Percentiles rank a stretch among this genome's conserved stretches.
These are phyloP conservation scores for Magnolia officinalis DNA, from an alignment of 164 flowering plant genomes.

Conservation along the genomic window DNA sequence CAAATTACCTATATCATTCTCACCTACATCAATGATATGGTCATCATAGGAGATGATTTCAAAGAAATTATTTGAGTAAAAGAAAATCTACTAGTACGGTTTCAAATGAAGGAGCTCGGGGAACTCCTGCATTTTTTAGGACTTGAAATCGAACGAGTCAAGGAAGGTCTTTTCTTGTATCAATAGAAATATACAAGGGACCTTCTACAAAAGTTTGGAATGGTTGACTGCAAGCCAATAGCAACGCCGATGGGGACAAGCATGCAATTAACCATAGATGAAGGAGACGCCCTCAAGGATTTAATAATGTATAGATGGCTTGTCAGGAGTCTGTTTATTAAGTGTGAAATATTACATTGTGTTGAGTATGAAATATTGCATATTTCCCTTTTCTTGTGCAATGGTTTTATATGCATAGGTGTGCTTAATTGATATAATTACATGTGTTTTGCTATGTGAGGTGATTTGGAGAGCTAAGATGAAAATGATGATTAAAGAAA, in stretches of 20 bases:
- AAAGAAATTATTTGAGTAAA: neutral
- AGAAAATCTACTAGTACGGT: neutral
- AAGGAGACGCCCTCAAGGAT: neutral
- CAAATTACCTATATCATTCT: neutral
- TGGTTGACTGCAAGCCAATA: neutral
- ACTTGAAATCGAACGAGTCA: neutral
- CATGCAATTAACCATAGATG: neutral
- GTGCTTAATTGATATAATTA: too few species aligned
- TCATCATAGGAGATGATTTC: too few species aligned
- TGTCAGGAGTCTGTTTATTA: neutral
- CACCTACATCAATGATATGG: too few species aligned
- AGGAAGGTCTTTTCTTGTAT: conserved; percentile 1
- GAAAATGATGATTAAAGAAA: too few species aligned
- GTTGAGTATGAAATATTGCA: too few species aligned
- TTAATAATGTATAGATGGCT: neutral
- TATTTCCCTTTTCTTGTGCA: too few species aligned
- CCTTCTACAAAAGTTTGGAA: neutral
- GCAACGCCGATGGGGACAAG: neutral
- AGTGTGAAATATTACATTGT: too few species aligned
- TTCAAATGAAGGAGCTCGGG: conserved; percentile 2
- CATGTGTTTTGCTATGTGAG: too few species aligned
- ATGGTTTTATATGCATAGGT: too few species aligned
- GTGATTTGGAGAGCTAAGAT: too few species aligned
- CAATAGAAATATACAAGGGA: conserved; percentile 4
- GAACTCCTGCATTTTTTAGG: conserved; percentile 3